These are phyloP conservation scores for Talaromyces verruculosus DNA, from an alignment of 2,329 filamentous ascomycete species.

Conservation along the genomic window DNA sequence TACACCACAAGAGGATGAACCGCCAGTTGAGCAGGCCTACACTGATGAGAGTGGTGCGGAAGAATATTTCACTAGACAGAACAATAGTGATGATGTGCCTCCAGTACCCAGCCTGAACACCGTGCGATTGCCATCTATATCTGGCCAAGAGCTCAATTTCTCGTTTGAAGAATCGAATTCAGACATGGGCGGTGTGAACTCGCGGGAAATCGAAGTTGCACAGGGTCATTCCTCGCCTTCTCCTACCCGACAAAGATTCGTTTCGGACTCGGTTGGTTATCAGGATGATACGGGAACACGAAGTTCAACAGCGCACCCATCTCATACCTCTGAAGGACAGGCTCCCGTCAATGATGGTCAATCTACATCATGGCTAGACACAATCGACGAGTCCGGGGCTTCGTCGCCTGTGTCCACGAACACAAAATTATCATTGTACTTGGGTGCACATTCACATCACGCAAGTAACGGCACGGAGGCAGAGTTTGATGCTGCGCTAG, in stretches of 20 bases:
- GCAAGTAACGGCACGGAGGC: conserved; percentile 74
- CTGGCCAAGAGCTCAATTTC: conserved; percentile 7
- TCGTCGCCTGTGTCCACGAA: conserved; percentile 78
- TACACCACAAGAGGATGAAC: conserved; percentile 15
- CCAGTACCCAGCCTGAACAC: neutral
- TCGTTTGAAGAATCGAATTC: neutral
- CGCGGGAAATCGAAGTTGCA: neutral
- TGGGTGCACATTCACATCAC: conserved; percentile 55
- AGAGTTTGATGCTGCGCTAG: conserved; percentile 89
- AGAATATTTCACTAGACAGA: neutral
- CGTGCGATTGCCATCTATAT: conserved; percentile 9
- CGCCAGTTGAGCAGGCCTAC: conserved; percentile 51
- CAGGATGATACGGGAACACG: neutral
- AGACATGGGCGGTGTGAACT: neutral
- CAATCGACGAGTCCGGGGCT: conserved; percentile 83
- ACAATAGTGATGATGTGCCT: neutral
- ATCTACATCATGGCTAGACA: conserved; percentile 90
- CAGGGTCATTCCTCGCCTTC: conserved; percentile 66
- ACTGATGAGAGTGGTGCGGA: neutral
- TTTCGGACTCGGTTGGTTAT: conserved; percentile 38
- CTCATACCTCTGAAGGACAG: conserved; percentile 7
- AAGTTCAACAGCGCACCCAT: conserved; percentile 5
- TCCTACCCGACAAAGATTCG: conserved; percentile 61
- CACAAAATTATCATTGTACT: conserved; percentile 69
- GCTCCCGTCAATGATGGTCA: conserved; percentile 66